Conservation (phyloP, 768 basidiomycete genomes). For the Artomyces pyxidatus region DNA sequence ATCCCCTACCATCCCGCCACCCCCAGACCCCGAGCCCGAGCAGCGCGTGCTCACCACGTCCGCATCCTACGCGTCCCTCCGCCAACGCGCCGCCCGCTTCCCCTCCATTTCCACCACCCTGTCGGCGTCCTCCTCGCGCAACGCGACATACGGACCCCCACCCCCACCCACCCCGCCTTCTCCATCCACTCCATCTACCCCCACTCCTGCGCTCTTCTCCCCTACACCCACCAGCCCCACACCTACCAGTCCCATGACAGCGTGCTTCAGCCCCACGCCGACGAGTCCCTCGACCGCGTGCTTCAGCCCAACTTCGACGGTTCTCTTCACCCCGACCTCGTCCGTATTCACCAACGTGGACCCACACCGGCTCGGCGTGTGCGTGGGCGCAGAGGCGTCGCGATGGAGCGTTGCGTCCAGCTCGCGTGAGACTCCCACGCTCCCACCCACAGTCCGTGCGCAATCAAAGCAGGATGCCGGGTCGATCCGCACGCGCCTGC, state of each 20-base stretch:
- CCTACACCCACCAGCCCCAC: no score
- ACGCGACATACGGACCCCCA: conserved; percentile 8
- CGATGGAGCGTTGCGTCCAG: conserved; percentile 16
- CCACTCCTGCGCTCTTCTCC: no score
- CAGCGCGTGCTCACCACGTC: conserved; percentile 12
- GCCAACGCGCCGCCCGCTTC: conserved; percentile 11
- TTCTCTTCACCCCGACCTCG: no score
- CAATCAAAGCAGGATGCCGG: conserved; percentile 4
- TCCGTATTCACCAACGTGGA: neutral
- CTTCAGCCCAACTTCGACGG: no score
- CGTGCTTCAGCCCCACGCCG: no score
- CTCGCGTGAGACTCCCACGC: neutral
- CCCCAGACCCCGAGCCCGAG: conserved; percentile 2
- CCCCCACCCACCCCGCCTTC: conserved; percentile 3
- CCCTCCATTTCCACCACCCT: conserved; percentile 18
- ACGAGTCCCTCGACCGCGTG: no score
- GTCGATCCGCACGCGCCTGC: conserved; percentile 14
- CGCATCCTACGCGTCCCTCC: conserved; percentile 16
- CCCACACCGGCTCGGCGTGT: conserved; percentile 4
- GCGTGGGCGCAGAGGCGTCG: conserved; percentile 6
- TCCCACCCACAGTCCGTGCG: neutral
- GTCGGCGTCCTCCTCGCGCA: conserved; percentile 9
- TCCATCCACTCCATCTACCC: conserved; percentile 8
- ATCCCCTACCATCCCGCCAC: neutral
- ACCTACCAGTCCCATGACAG: no score